These are phyloP conservation scores for Picea engelmannii DNA, from an alignment of 83 land plant genomes.

Conservation along the genomic window DNA sequence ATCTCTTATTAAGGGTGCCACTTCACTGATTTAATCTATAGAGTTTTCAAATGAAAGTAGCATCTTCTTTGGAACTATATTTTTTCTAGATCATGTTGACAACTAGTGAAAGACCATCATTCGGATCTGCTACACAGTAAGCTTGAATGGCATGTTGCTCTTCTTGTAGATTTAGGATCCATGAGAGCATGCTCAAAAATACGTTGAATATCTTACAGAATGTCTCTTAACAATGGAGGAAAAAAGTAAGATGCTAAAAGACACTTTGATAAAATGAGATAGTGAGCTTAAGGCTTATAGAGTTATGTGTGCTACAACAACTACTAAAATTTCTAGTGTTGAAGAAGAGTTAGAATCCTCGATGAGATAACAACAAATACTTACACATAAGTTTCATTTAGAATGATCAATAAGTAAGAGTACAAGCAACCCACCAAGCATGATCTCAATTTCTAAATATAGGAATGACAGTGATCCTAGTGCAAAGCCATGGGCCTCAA, in stretches of 20 bases:
- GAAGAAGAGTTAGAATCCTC: conserved; percentile 32
- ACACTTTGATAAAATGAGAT: conserved; percentile 34
- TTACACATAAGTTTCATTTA: background rate
- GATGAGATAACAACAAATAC: background rate
- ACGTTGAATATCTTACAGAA: conserved; percentile 18
- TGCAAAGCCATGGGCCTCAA: conserved; percentile 75
- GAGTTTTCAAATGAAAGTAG: conserved; percentile 45
- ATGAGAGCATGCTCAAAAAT: conserved; percentile 35
- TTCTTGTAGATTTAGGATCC: no score
- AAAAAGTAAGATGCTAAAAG: conserved; percentile 57
- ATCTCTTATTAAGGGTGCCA: conserved; percentile 4
- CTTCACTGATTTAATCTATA: conserved; percentile 30
- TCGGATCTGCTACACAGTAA: no score
- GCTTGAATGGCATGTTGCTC: no score
- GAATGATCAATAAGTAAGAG: conserved; percentile 2
- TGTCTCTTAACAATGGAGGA: conserved; percentile 41
- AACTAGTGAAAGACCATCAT: no score
- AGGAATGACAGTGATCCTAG: conserved; percentile 30
- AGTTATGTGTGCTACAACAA: conserved; percentile 34
- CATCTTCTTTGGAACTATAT: no score
- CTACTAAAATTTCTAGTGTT: conserved; percentile 30
- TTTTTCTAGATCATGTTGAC: no score
- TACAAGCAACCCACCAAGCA: conserved; percentile 11
- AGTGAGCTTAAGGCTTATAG: conserved; percentile 46
- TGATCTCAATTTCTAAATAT: conserved; percentile 19